Evolutionary conservation across 257 asterid genomes (phyloP).

Genomic region (Solanum appendiculatum): DNA sequence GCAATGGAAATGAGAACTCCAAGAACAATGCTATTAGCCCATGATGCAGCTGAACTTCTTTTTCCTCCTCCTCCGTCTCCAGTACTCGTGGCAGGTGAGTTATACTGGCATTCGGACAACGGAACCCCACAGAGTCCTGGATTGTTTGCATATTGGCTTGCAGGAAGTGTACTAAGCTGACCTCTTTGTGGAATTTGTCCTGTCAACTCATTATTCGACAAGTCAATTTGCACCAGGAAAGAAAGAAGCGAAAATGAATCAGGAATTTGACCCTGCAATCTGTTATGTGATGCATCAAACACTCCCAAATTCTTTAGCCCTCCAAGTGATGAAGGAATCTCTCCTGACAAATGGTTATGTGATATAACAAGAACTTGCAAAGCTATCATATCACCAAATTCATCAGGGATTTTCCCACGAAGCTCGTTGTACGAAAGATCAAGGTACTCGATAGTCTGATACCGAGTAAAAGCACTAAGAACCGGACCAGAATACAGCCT

Average conservation of each 20-base stretch:
- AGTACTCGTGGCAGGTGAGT: slow-evolving; percentile 12
- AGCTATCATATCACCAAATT: slow-evolving; percentile 87
- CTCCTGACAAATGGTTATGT: slow-evolving; percentile 81
- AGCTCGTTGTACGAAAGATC: slow-evolving; percentile 86
- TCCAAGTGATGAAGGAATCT: slow-evolving; percentile 71
- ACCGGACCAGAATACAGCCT: slow-evolving; percentile 81
- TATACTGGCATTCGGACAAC: slow-evolving; percentile 47
- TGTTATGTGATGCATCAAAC: slow-evolving; percentile 85
- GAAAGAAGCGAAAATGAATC: slow-evolving; percentile 74
- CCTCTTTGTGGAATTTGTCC: slow-evolving; percentile 85
- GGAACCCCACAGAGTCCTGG: slow-evolving; percentile 97
- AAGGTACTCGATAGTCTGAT: slow-evolving; percentile 81
- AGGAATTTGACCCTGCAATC: slow-evolving; percentile 82
- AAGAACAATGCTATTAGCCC: slow-evolving; percentile 82
- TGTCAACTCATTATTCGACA: slow-evolving; percentile 76
- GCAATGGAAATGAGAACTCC: slow-evolving; percentile 77
- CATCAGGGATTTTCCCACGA: slow-evolving; percentile 78
- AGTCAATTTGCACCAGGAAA: slow-evolving; percentile 79
- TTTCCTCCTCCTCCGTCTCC: slow-evolving; percentile 12
- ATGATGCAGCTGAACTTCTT: slow-evolving; percentile 30
- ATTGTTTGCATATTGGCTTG: slow-evolving; percentile 65
- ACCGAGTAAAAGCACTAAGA: slow-evolving; percentile 67
- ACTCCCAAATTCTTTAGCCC: slow-evolving; percentile 79
- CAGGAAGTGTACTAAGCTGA: slow-evolving; percentile 92
- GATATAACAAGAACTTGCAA: slow-evolving; percentile 75